Evolutionary conservation across 768 basidiomycete species (phyloP), one percentile per base, ranked within the genome.

Genomic region (Clavaria fumosa): DNA sequence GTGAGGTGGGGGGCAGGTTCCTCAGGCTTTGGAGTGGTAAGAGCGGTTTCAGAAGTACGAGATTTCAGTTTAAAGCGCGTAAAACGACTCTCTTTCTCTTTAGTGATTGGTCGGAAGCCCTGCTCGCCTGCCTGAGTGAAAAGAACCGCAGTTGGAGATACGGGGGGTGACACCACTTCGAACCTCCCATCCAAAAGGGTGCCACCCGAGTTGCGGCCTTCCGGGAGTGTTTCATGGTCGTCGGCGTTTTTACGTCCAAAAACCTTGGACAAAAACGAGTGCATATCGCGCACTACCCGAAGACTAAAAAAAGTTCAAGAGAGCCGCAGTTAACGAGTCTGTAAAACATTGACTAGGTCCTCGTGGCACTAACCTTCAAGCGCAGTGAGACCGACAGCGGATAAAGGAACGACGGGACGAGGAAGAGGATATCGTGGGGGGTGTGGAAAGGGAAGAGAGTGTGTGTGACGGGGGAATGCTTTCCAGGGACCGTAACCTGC

Each of bases 201-300:
- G 15, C 55, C 50, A 37, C 63, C 61, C 7, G 62, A 60, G 21
- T 50, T 49, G 26, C 59, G 57, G n/a, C 53, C 54, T n/a, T n/a
- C n/a, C 20, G 48, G 51, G 27, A 58, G 46, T 17, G 56, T 51
- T 22, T 64, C 60, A 47, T 65, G 66, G 43, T 69, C 70, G 47
- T 75, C 75, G 20, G 64, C 57, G 58, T 69, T 78, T 60, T 72
- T 81, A 57, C 79, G 71, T 58, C 74, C 74, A 49, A 82, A 76
- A 47, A 83, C 75, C 52, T 78, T 83, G 56, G 75, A 72, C 50
- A 83, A 56, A 63, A 83, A 80, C 44, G 76, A 75, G 55, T 77
- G 64, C 67, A 69, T 69, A 53, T 55, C 52, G 59, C 58, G 54
- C n/a, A n/a, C n/a, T n/a, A n/a, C n/a, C n/a, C n/a, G n/a, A n/a